Evolutionary conservation across 208 protist genomes (phyloP).

Genomic region (Trypanosoma conorhini): DNA sequence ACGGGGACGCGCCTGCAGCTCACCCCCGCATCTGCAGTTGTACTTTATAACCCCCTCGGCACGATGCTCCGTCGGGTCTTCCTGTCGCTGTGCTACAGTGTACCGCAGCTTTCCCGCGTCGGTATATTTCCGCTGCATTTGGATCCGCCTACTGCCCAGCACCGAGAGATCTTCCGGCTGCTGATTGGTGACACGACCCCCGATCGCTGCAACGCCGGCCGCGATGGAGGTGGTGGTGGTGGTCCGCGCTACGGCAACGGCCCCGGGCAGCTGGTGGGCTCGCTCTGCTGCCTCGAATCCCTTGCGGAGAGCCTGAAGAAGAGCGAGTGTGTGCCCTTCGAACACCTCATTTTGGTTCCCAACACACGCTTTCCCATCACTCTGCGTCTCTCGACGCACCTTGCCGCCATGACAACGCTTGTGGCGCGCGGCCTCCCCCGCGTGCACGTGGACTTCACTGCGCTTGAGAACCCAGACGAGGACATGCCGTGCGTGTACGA

Average conservation of each 20-base stretch:
- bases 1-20: neutral
- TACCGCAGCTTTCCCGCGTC: slow-evolving; percentile 55
- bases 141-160: slow-evolving; percentile 84
- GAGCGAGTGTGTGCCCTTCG: slow-evolving; percentile 78
- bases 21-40: neutral
- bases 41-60: neutral
- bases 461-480: slow-evolving; percentile 86
- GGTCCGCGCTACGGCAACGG: neutral
- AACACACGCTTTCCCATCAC: slow-evolving; percentile 85
- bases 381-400: slow-evolving; percentile 73
- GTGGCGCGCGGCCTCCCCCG: slow-evolving; percentile 65
- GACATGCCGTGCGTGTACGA: slow-evolving; percentile 83
- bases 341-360: slow-evolving; percentile 86
- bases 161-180: slow-evolving; percentile 81
- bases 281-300: slow-evolving; percentile 66
- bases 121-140: slow-evolving; percentile 87
- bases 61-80: slow-evolving; percentile 31
- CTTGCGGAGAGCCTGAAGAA: slow-evolving; percentile 63
- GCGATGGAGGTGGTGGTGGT: neutral
- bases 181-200: slow-evolving; percentile 48
- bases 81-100: slow-evolving; percentile 29
- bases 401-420: slow-evolving; percentile 81
- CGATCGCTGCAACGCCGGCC: neutral
- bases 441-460: slow-evolving; percentile 88
- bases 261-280: neutral